Base-by-base conservation (phyloP, 2,329 filamentous ascomycete species). In the Botrytis squamosa region DNA sequence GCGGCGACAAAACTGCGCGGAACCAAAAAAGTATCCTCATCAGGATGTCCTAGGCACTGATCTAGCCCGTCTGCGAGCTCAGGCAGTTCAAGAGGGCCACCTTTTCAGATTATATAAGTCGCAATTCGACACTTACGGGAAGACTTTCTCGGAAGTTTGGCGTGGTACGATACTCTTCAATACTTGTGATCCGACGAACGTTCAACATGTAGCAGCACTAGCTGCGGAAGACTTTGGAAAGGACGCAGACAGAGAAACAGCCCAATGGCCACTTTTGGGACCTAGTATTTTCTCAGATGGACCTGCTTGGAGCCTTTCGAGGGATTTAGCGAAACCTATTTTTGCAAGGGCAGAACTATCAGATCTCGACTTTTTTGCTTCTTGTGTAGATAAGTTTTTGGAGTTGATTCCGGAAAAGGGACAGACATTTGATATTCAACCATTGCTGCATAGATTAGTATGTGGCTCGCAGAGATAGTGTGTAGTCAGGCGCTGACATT, bases 161-260 rank as follows among this genome's bases (percentile, higher is more conserved):
- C 40, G 57, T 36, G 69, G 57, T 64, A 64, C 40, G n/a, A 29
- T 40, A 22, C 44, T 71, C 2, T 64, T 71, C 29, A 71, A 71
- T 62, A 71, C 69, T 25, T 64, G 12, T 22, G 69, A 71, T 59
- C n/a, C 42, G 29, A 40, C 42, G 9, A 71, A 71, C 33, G 22
- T 71, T 52, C 44, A 71, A n/a, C 33, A 71, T 33, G 69, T 71
- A 10, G 69, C 57, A 46, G 59, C 69, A 40, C 38, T 38, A 33
- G 57, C 57, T 6, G 18, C 44, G 1, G 57, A 71, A 49, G 69
- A 71, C 25, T 71, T 44, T 71, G 84, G 84, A 38, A 83, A 87
- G 74, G 85, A 85, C 0, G 76, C 81, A 1, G 75, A 76, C 42
- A 86, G 86, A 74, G 83, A 85, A 73, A 75, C 81, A 2, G 78